Base-by-base conservation (phyloP, 1,284 basidiomycete species). In the Ustilago bromivora region DNA sequence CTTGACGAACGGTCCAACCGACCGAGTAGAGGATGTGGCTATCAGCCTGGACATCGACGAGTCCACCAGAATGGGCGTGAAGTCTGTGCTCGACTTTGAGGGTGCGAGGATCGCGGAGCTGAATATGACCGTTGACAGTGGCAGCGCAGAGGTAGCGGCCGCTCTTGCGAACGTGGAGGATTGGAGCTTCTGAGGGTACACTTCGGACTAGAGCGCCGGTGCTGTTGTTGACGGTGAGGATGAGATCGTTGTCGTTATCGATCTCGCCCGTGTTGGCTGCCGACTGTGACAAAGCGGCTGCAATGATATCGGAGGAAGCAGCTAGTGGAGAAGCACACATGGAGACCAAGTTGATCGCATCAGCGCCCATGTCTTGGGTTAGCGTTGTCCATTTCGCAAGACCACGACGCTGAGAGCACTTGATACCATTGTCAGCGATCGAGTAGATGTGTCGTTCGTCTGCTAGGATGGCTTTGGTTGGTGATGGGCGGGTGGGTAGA, bases 1-100 rank as follows among this genome's bases (percentile, higher is more conserved):
- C 92, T 86, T 94, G 94, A 49, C 85, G 76, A n/a, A 86, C 72
- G 13, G 85, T 83, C 84, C 84, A 86, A 13, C 85, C 85, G 46
- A 84, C 78, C 43, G 75, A 81, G 66, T 83, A 86, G 54, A 86
- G 57, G 36, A 82, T 66, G 66, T 84, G 77, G 31, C 80, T 81
- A 35, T 86, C 84, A 15, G 81, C 80, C 57, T 85, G 82, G 32
- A 86, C 69, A 55, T 85, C 85, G 62, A 85, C 78, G 17, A 86
- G 66, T 3, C 85, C 85, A 47, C 85, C 85, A n/a, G 84, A 83
- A 66, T 86, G 85, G 10, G 84, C 84, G 23, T 81, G 74, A 15
- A 86, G 70, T 10, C 77, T 57, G 52, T 84, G 82, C 63, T 85
- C 84, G 19, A 84, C 57, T 23, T 71, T 58, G 55, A 86, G 81